Evolutionary conservation across 768 basidiomycete species (phyloP).

Genomic region (Boletus speciosus): DNA sequence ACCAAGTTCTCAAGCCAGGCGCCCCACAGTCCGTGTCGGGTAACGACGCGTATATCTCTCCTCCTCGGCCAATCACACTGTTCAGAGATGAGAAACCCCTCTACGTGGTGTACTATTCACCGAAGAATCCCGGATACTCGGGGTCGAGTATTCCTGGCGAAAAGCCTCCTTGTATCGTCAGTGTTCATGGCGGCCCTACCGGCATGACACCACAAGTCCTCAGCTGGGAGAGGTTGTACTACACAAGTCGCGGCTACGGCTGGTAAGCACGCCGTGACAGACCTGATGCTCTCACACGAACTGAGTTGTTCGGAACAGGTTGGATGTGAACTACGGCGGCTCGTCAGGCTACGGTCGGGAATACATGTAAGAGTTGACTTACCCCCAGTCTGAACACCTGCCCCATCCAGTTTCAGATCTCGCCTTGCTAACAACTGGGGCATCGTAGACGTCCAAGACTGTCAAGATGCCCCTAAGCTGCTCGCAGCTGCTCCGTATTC

Average conservation of each 20-base stretch:
- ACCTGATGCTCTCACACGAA: neutral
- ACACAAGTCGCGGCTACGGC: constrained; percentile 69
- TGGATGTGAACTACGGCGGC: constrained; percentile 77
- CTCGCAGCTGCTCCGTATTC: constrained; percentile 45
- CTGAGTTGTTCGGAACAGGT: constrained; percentile 36
- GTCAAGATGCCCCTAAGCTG: constrained; percentile 47
- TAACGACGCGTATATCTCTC: constrained; percentile 38
- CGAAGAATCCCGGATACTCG: constrained; percentile 58
- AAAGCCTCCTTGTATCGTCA: constrained; percentile 64
- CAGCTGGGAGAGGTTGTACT: constrained; percentile 56
- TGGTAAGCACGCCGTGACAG: constrained; percentile 43
- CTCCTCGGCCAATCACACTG: constrained; percentile 47
- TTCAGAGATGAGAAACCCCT: constrained; percentile 37
- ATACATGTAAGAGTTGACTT: constrained; percentile 43
- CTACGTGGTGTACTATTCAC: constrained; percentile 65
- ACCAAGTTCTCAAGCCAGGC: constrained; percentile 22
- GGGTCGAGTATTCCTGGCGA: constrained; percentile 47
- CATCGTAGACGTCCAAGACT: constrained; percentile 67
- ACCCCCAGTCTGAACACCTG: neutral
- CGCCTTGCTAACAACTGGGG: constrained; percentile 69
- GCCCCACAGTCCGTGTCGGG: constrained; percentile 15
- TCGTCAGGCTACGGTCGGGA: constrained; percentile 69
- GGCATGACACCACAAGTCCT: constrained; percentile 43
- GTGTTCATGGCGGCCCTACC: constrained; percentile 75
- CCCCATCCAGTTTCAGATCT: constrained; percentile 31